phyloP scores from a whole-genome alignment of 1,284 basidiomycete species.

The Austropuccinia psidii region DNA sequence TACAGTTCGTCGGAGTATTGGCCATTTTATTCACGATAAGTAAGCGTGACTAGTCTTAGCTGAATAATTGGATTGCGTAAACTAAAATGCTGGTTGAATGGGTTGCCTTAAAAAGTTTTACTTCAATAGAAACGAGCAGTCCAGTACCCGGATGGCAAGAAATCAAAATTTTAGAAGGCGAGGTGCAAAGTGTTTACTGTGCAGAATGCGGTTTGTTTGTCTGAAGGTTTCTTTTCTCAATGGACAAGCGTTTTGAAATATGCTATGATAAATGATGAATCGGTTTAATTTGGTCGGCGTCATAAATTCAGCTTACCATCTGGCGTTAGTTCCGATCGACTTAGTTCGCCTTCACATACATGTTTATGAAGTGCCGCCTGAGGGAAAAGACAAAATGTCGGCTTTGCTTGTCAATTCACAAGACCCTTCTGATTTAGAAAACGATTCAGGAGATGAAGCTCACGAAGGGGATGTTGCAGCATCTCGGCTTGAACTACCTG shows the following conservation, averaged over 20 bases:
- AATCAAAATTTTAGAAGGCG: slow-evolving; percentile 15
- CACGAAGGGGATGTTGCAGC: slow-evolving; percentile 36
- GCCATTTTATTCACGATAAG: slow-evolving; percentile 55
- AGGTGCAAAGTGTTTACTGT: slow-evolving; percentile 28
- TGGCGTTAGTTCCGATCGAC: background rate
- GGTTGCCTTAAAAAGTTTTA: slow-evolving; percentile 47
- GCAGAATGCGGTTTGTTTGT: slow-evolving; percentile 23
- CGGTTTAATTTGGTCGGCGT: too few species aligned
- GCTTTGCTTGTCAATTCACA: slow-evolving; percentile 70
- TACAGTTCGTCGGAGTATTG: slow-evolving; percentile 60
- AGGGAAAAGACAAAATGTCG: slow-evolving; percentile 49
- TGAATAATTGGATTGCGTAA: background rate
- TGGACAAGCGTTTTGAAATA: background rate
- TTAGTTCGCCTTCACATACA: slow-evolving; percentile 55
- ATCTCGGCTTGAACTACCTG: slow-evolving; percentile 86
- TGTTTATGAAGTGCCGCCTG: slow-evolving; percentile 69
- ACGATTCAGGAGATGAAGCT: background rate
- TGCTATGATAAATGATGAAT: slow-evolving; percentile 9
- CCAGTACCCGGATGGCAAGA: slow-evolving; percentile 27
- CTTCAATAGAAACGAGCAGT: slow-evolving; percentile 47
- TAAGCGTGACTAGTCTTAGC: background rate
- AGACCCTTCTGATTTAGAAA: slow-evolving; percentile 42
- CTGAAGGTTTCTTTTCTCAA: too few species aligned
- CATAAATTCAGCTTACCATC: slow-evolving; percentile 7
- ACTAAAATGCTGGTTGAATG: background rate